Percentiles rank a stretch among this genome's conserved stretches.
Evolutionary conservation across 768 basidiomycete species (phyloP).

Genomic region (Russula emetica): DNA sequence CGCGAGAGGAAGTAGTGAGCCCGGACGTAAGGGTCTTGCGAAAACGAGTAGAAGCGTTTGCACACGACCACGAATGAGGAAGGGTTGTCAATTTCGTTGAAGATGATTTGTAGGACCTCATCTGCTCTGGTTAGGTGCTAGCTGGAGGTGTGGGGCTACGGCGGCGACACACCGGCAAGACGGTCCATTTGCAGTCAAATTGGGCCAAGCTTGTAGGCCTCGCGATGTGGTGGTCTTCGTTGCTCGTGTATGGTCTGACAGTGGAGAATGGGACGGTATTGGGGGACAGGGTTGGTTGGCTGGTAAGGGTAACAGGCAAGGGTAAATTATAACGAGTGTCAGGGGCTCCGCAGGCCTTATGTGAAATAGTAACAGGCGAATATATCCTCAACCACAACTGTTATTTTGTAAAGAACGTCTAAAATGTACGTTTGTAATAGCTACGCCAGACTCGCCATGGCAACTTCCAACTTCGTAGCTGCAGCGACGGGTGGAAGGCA

Average conservation of each 20-base stretch:
- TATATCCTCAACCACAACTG: not conserved
- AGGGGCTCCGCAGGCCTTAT: not conserved
- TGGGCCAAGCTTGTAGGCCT: not conserved
- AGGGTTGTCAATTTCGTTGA: constrained; percentile 69
- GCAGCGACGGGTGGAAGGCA: constrained; percentile 60
- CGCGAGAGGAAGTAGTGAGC: constrained; percentile 75
- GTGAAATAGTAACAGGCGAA: not conserved
- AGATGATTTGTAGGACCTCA: constrained; percentile 69
- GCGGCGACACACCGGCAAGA: constrained; percentile 28
- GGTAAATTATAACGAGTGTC: not conserved
- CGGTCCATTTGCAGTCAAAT: constrained; percentile 24
- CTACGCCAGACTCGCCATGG: constrained; percentile 66
- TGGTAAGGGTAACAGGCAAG: constrained; percentile 15
- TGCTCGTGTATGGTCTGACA: constrained; percentile 15
- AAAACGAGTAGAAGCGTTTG: constrained; percentile 57
- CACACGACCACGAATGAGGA: constrained; percentile 52
- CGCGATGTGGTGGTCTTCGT: constrained; percentile 12
- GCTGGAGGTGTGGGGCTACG: constrained; percentile 12
- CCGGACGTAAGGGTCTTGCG: constrained; percentile 69
- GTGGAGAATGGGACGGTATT: constrained; percentile 1
- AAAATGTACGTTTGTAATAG: constrained; percentile 43
- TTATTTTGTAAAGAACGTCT: constrained; percentile 19
- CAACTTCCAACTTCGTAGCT: constrained; percentile 68
- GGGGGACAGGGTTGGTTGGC: constrained; percentile 17
- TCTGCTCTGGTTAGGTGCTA: constrained; percentile 33